A percentile compares a stretch with the other conserved stretches of the same genome.
phyloP scores from a whole-genome alignment of 2,329 filamentous ascomycete species.

The Stylonectria norvegica region DNA sequence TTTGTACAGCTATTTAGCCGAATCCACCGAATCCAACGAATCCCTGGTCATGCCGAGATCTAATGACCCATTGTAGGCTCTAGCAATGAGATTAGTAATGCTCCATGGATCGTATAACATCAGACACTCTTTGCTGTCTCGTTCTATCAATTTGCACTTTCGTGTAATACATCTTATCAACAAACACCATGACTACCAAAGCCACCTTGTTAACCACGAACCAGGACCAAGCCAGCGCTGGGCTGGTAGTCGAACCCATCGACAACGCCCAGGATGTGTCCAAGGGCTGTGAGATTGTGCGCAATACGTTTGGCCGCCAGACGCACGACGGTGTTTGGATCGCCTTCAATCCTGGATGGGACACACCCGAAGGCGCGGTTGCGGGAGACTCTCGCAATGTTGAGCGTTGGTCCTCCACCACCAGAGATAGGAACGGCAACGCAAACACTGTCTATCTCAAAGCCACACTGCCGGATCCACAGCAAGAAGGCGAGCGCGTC shows the following conservation, averaged over 20 bases:
- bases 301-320: conserved; percentile 47
- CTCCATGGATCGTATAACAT: too few species aligned
- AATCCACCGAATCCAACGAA: too few species aligned
- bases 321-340: conserved; percentile 49
- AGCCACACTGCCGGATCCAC: conserved; percentile 43
- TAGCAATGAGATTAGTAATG: too few species aligned
- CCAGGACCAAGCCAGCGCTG: conserved; percentile 7
- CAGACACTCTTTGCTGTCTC: too few species aligned
- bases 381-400: conserved; percentile 36
- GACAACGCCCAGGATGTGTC: conserved; percentile 27
- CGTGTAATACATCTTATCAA: too few species aligned
- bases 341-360: conserved; percentile 52
- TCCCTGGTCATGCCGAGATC: too few species aligned
- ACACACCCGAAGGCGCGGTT: conserved; percentile 43
- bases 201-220: background rate
- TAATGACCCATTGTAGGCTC: too few species aligned
- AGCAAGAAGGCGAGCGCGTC: conserved; percentile 15
- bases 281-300: conserved; percentile 22
- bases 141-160: too few species aligned
- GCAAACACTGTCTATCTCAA: conserved; percentile 53
- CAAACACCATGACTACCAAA: background rate
- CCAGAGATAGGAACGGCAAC: conserved; percentile 41
- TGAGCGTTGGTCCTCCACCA: conserved; percentile 38
- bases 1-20: too few species aligned
- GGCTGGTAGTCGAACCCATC: conserved; percentile 27